These are phyloP conservation scores for Byssothecium circinans DNA, from an alignment of 2,329 filamentous ascomycete species.

Conservation along the genomic window DNA sequence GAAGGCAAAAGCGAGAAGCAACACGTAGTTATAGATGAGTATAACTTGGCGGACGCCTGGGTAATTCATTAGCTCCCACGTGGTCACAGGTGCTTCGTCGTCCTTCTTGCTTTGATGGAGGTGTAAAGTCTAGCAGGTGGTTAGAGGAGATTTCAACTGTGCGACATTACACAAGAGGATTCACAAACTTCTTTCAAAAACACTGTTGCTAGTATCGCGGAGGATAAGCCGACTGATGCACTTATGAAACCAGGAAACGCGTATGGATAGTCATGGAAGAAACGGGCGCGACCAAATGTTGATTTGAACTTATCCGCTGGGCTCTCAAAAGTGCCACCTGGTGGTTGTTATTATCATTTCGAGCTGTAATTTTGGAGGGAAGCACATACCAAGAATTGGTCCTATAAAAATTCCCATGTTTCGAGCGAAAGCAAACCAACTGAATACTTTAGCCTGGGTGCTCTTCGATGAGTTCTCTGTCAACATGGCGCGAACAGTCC, in stretches of 20 bases:
- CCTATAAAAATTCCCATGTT: constrained; percentile 76
- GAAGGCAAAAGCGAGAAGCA: constrained; percentile 70
- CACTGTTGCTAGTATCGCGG: constrained; percentile 55
- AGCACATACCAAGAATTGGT: constrained; percentile 57
- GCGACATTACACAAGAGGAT: background rate
- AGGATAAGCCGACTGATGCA: constrained; percentile 56
- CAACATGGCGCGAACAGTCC: constrained; percentile 74
- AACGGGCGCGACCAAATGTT: constrained; percentile 57
- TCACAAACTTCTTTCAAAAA: constrained; percentile 61
- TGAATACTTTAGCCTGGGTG: constrained; percentile 73
- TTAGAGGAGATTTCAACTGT: constrained; percentile 2
- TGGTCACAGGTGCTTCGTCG: constrained; percentile 46
- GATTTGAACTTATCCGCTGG: constrained; percentile 65
- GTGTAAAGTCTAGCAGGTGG: constrained; percentile 33
- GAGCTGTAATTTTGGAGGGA: background rate
- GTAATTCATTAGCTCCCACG: constrained; percentile 58
- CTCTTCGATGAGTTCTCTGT: constrained; percentile 69
- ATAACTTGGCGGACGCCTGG: constrained; percentile 69
- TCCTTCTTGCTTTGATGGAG: constrained; percentile 21
- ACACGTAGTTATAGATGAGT: constrained; percentile 65
- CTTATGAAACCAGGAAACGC: constrained; percentile 64
- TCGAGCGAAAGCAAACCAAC: constrained; percentile 73
- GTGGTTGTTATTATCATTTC: constrained; percentile 2
- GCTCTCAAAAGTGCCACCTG: constrained; percentile 68
- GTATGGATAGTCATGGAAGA: constrained; percentile 68